phyloP scores from a whole-genome alignment of 2,329 filamentous ascomycete genomes.

The Thielaviopsis populi region DNA sequence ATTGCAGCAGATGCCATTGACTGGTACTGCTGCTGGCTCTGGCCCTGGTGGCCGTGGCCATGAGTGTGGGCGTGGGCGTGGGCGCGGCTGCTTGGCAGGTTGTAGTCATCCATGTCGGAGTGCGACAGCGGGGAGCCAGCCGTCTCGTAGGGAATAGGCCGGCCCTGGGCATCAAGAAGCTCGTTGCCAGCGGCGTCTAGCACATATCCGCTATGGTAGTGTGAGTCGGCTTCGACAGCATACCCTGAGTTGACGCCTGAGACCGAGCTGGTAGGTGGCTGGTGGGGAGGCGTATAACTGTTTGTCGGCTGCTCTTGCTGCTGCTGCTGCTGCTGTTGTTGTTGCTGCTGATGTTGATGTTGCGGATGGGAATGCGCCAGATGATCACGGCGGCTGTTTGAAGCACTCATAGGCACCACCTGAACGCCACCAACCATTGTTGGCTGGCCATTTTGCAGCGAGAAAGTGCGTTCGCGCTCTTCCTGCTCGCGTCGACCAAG shows the following conservation, averaged over 20 bases:
- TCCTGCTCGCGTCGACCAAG: constrained; percentile 84
- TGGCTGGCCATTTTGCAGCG: constrained; percentile 74
- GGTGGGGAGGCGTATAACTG: constrained; percentile 14
- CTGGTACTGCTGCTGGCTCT: constrained; percentile 13
- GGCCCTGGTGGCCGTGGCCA: constrained; percentile 27
- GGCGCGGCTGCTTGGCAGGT: constrained; percentile 24
- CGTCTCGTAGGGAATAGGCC: constrained; percentile 16
- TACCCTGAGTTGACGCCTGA: constrained; percentile 19
- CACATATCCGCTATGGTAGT: constrained; percentile 18
- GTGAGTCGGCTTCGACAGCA: constrained; percentile 20
- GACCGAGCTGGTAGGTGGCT: constrained; percentile 18
- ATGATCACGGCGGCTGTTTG: constrained; percentile 37
- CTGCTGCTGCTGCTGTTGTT: constrained; percentile 1
- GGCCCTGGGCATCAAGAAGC: constrained; percentile 21
- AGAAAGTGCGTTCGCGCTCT: constrained; percentile 71
- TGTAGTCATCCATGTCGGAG: constrained; percentile 18
- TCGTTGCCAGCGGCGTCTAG: constrained; percentile 21
- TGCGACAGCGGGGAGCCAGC: constrained; percentile 9
- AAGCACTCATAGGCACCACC: constrained; percentile 73
- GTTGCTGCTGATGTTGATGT: not conserved
- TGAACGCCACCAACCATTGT: constrained; percentile 87
- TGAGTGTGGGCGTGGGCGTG: too few species aligned
- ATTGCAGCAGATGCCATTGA: not conserved
- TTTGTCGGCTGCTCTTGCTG: not conserved
- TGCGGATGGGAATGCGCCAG: constrained; percentile 25